Evolutionary conservation across 1,139 yeast genomes (phyloP), one percentile per base, ranked within the genome.

Genomic region (Hanseniaspora gamundiae): DNA sequence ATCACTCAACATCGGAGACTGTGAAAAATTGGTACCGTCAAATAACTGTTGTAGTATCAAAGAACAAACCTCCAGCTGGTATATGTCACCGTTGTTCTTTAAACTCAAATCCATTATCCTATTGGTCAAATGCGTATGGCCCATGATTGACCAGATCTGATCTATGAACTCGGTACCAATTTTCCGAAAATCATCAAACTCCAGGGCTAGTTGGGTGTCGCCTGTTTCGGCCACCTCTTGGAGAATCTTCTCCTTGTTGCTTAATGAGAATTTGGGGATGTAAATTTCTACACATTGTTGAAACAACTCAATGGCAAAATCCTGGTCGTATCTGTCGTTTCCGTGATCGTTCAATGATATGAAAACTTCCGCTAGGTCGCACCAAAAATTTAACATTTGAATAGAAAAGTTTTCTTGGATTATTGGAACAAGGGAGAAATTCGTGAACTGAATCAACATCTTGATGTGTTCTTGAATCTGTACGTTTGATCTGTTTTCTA

Each of bases 121-220:
- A 42, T 67, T 68, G 3, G 71, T 67, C 52, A 78, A 76, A 41
- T 86, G 64, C 2, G 73, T 68, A 5, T 66, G 55, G 30, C 82
- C 82, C 42, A 85, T 65, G 13, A 83, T 65, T 1, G 86, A 74
- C 63, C 80, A 84, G 2, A 80, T 62, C 1, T 76, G 67, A 44
- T 85, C 88, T 52, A 84, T 74, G 42, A 87, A 68, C 53, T 88
- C 96, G 2, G 81, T 74, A 9, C 83, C 80, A 48, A 81, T 88
- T 21, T 74, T 65, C 51, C 95, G 70, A 57, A 77, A 88, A 24
- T 76, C 72, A 16, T 65, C 61, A 55, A 87, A 85, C 51, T 80
- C 91, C 46, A 58, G 55, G 2, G 57, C 29, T n/a, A 48, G 35
- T 4, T 52, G 46, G 1, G 50, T 48, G 40, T 54, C 57, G 35